Evolutionary conservation across 108 stramenopile species (phyloP).

Genomic region (Skeletonema costatum): DNA sequence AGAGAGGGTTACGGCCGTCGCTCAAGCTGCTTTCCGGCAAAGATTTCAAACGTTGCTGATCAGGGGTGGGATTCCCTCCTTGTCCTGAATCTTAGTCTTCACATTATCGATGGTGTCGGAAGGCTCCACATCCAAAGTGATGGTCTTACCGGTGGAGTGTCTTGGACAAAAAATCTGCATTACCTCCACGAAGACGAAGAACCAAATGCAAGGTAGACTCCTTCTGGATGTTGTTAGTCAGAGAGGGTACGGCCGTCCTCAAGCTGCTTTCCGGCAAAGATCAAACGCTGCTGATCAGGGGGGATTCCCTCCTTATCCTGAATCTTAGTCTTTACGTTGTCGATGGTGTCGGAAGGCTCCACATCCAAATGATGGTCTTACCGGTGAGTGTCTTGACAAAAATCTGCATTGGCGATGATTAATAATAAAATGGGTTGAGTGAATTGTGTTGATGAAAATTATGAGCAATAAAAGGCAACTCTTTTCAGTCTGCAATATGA

Average conservation of each 20-base stretch:
- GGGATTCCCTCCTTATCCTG: slow-evolving; percentile 95
- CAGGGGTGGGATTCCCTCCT: slow-evolving; percentile 94
- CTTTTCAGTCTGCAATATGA: not conserved
- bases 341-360: slow-evolving; percentile 80
- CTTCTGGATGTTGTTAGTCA: slow-evolving; percentile 96
- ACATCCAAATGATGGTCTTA: slow-evolving; percentile 78
- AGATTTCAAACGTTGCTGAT: slow-evolving; percentile 91
- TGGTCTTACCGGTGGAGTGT: slow-evolving; percentile 8
- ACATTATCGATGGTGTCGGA: slow-evolving; percentile 88
- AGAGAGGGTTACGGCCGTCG: slow-evolving; percentile 82
- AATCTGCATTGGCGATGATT: slow-evolving; percentile 35
- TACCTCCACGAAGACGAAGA: slow-evolving; percentile 63
- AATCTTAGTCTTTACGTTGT: slow-evolving; percentile 91
- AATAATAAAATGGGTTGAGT: not conserved
- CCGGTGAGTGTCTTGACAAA: slow-evolving; percentile 66
- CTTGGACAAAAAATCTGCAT: slow-evolving; percentile 26
- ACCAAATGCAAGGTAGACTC: slow-evolving; percentile 82
- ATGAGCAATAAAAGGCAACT: not conserved
- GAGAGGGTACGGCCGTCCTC: slow-evolving; percentile 86
- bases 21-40: slow-evolving; percentile 93
- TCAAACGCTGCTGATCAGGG: slow-evolving; percentile 89
- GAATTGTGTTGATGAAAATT: not conserved
- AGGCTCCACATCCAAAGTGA: slow-evolving; percentile 63
- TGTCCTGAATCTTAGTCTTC: slow-evolving; percentile 93
- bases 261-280: slow-evolving; percentile 92